Percentiles rank a stretch among this genome's conserved stretches.
phyloP scores from a whole-genome alignment of 176 grass and related monocot genomes.

The Eremochloa ophiuroides region DNA sequence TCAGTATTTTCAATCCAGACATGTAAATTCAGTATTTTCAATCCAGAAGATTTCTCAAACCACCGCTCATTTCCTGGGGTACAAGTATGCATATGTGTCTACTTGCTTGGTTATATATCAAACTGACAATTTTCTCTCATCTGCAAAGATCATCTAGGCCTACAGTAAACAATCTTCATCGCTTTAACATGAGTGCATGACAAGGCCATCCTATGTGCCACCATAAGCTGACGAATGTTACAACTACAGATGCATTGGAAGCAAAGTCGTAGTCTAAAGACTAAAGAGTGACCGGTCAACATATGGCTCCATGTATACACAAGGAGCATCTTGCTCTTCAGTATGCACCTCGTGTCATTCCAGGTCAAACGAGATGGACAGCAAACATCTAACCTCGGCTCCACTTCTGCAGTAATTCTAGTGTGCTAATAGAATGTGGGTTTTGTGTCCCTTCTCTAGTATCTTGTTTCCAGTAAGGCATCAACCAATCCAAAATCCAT shows the following conservation, averaged over 20 bases:
- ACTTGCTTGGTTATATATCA: neutral
- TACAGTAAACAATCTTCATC: neutral
- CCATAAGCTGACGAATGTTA: neutral
- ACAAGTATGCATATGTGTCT: neutral
- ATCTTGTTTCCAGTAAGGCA: slow-evolving; percentile 73
- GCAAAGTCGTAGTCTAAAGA: neutral
- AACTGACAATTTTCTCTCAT: neutral
- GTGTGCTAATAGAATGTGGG: neutral
- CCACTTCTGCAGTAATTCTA: neutral
- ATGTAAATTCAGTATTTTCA: neutral
- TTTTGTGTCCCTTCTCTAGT: slow-evolving; percentile 25
- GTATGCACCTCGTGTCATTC: neutral
- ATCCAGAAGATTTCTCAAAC: neutral
- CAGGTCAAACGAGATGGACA: neutral
- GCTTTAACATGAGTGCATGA: neutral
- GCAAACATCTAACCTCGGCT: neutral
- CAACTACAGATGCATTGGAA: neutral
- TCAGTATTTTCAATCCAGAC: no score
- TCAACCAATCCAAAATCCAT: slow-evolving; percentile 94
- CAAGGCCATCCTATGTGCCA: neutral
- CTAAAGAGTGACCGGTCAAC: neutral
- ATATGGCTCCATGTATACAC: neutral
- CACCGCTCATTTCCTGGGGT: neutral
- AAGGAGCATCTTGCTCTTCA: neutral
- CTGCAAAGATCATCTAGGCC: neutral